A percentile compares a stretch with the other conserved stretches of the same genome.
These are phyloP conservation scores for Chrysoporthe cubensis DNA, from an alignment of 2,329 filamentous ascomycete genomes.

Conservation along the genomic window DNA sequence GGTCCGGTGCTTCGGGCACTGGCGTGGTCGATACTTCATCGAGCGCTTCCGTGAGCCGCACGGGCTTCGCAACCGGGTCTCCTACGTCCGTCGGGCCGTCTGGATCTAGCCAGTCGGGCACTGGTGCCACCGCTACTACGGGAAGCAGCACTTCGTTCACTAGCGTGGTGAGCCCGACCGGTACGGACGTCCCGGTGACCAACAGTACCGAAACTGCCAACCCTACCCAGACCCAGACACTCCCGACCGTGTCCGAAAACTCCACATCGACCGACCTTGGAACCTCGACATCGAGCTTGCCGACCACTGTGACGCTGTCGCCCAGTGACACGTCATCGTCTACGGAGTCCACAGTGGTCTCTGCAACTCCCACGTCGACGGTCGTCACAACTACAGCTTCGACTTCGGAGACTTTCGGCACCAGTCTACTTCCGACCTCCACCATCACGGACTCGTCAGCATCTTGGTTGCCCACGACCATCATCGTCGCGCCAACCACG, in stretches of 20 bases:
- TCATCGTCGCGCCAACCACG: constrained; percentile 58
- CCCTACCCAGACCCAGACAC: constrained; percentile 15
- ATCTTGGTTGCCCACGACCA: constrained; percentile 61
- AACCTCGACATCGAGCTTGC: constrained; percentile 20
- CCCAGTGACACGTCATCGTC: constrained; percentile 19
- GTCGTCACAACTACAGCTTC: constrained; percentile 45
- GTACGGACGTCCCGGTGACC: constrained; percentile 18
- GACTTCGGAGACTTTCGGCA: constrained; percentile 26
- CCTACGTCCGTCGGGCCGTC: constrained; percentile 13
- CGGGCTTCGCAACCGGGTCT: constrained; percentile 19
- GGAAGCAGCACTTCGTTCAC: constrained; percentile 9
- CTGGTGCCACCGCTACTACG: constrained; percentile 1
- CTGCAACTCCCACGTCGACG: constrained; percentile 29
- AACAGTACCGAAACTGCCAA: constrained; percentile 24
- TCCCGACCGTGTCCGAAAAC: constrained; percentile 21
- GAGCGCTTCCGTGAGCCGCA: constrained; percentile 2
- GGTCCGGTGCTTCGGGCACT: constrained; percentile 1
- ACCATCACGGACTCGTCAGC: constrained; percentile 49
- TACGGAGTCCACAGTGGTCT: constrained; percentile 2
- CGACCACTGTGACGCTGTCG: constrained; percentile 23
- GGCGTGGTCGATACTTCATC: not conserved
- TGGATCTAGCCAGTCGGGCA: constrained; percentile 9
- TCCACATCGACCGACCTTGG: constrained; percentile 24
- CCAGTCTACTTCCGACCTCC: constrained; percentile 39
- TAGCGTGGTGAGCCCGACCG: constrained; percentile 1